These are phyloP conservation scores for Colletotrichum sp. DNA, from an alignment of 2,329 filamentous ascomycete species.

Conservation along the genomic window DNA sequence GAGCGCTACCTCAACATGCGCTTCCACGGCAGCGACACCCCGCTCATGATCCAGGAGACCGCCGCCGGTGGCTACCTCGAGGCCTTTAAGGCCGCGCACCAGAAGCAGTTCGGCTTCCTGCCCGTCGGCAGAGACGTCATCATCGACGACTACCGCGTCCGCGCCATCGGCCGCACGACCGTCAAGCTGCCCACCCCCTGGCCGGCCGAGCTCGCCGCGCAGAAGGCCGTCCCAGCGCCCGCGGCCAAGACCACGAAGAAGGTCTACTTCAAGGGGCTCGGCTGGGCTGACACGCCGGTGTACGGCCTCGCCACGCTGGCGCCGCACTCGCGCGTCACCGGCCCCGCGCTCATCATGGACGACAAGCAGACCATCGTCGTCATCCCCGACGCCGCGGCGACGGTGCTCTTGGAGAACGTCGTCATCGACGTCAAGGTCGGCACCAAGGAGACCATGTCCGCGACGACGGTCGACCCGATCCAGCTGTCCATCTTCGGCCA, in stretches of 20 bases:
- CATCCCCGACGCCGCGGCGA: conserved; percentile 60
- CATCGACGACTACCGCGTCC: conserved; percentile 47
- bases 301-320: conserved; percentile 69
- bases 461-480: conserved; percentile 65
- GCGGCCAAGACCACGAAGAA: conserved; percentile 7
- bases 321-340: conserved; percentile 64
- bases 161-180: conserved; percentile 34
- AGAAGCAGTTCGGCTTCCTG: conserved; percentile 46
- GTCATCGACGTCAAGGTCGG: conserved; percentile 37
- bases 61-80: conserved; percentile 31
- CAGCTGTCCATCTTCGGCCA: conserved; percentile 79
- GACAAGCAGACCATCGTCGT: conserved; percentile 76
- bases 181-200: conserved; percentile 5
- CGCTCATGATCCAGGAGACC: conserved; percentile 41
- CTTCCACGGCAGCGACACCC: conserved; percentile 47
- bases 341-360: conserved; percentile 72
- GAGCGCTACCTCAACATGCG: conserved; percentile 49
- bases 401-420: conserved; percentile 48
- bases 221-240: background rate
- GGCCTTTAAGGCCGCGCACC: conserved; percentile 40
- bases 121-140: conserved; percentile 39
- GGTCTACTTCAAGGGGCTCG: conserved; percentile 22
- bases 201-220: conserved; percentile 2
- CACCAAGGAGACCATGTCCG: conserved; percentile 12
- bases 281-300: conserved; percentile 60